These are phyloP conservation scores for Kurtzmaniella fragi DNA, from an alignment of 805 yeast genomes.

Conservation along the genomic window DNA sequence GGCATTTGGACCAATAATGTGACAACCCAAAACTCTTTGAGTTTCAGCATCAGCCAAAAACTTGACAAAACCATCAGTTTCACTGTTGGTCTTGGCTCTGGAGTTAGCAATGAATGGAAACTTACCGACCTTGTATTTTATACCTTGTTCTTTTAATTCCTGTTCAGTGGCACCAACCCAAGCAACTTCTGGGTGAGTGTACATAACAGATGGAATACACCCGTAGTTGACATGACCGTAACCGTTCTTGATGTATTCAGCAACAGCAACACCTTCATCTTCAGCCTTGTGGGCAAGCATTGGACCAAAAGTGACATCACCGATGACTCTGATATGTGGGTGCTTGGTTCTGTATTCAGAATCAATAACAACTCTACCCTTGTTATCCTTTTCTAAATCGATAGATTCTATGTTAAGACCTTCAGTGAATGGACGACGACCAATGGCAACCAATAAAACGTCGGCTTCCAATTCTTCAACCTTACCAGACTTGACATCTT, in stretches of 20 bases:
- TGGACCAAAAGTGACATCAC: conserved; percentile 97
- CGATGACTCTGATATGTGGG: conserved; percentile 94
- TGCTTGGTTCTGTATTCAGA: conserved; percentile 87
- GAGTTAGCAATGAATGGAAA: conserved; percentile 99
- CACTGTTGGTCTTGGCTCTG: conserved; percentile 96
- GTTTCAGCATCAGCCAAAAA: conserved; percentile 95
- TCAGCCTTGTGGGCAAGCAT: conserved; percentile 99
- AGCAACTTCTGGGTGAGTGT: conserved; percentile 98
- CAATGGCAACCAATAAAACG: conserved; percentile 92
- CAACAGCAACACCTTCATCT: conserved; percentile 99
- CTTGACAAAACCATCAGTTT: conserved; percentile 97
- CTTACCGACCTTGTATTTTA: conserved; percentile 90
- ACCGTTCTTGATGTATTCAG: conserved; percentile 86
- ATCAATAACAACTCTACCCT: conserved; percentile 92
- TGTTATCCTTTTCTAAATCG: conserved; percentile 87
- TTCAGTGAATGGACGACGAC: conserved; percentile 95
- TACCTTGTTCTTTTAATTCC: conserved; percentile 88
- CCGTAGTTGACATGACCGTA: conserved; percentile 98
- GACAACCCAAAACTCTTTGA: conserved; percentile 93
- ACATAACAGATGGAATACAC: conserved; percentile 98
- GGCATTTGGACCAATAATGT: conserved; percentile 96
- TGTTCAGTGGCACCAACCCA: conserved; percentile 98
- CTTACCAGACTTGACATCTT: conserved; percentile 82
- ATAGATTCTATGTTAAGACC: conserved; percentile 85
- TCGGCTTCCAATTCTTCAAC: conserved; percentile 80